Base-by-base conservation (phyloP, 2,329 filamentous ascomycete genomes). In the Penicillium vulpinum region DNA sequence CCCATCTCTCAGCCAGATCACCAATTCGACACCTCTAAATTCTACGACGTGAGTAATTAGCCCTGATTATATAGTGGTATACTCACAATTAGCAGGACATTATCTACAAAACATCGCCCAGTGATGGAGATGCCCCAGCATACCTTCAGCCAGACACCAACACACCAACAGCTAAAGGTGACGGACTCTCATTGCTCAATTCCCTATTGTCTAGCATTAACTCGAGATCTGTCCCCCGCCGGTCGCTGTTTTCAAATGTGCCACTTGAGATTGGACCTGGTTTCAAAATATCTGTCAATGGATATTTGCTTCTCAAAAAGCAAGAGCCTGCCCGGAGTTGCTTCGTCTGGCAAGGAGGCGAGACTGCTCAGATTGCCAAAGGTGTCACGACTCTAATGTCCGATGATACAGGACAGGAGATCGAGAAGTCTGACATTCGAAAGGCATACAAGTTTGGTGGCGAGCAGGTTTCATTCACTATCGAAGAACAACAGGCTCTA, bases 371-470 rank as follows among this genome's bases (percentile, higher is more conserved):
- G 69, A 88, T 97, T 55, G 92, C 86, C 1, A 80, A 84, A 13
- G 86, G 89, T 1, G 84, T 88, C 65, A 94, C 90, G 0, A 87
- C 86, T 1, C 85, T 87, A 55, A 82, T 92, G 54, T 88, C 91
- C 4, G 89, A 91, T 59, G 91, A 95, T 64, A 92, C 87, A 18
- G 85, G 88, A 2, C 83, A 87, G 36, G 85, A 86, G 0, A 86
- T 97, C 0, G 88, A 95, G 61, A 92, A 92, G 65, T 78, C 77
- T 3, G 92, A 97, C 67, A 84, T 95, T 21, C 89, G 89, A 57
- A 97, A 94, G 74, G 94, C 93, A 0, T 99, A 94, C 80, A 97
- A 94, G 67, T 97, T 97, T 69, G 94, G 93, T 13, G 92, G 91
- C 38, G 91, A 96, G 63, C 91, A 91, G 46, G 85, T 99, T 45